Base-by-base conservation (phyloP, 1,284 basidiomycete genomes). In the Ustilago nuda region DNA sequence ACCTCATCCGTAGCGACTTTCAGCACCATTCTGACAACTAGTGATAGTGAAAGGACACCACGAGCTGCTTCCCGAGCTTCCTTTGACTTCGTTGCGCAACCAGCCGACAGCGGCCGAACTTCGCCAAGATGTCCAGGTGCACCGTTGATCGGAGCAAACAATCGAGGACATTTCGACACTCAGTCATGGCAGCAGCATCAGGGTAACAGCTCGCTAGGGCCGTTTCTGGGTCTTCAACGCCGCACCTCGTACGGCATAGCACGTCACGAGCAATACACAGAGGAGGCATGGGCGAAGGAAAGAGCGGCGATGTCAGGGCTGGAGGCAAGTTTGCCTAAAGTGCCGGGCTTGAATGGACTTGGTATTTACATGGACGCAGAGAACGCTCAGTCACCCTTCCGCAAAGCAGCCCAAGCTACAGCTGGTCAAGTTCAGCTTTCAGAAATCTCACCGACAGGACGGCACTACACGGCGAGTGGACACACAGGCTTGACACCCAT, bases 401-500 rank as follows among this genome's bases (percentile, higher is more conserved):
- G 70, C n/a, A 66, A 56, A 37, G 33, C 27, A 7, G 33, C 41
- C 4, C 15, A 12, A 8, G 37, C 17, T 13, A 50, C 33, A n/a
- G 48, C 50, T n/a, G 19, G n/a, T 13, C 23, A 36, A 5, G 35
- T n/a, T 5, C 53, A 37, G 30, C n/a, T 46, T 13, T 41, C 48
- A 45, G 43, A 12, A 5, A 50, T n/a, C 3, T 65, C 63, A 5
- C 60, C 66, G 6, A 32, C 35, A 3, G 27, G 43, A 8, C 19
- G 45, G 6, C 45, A 32, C 17, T 23, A 4, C 1, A 19, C 15
- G 0, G 1, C 45, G 1, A 50, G 4, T n/a, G 32, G 45, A 17
- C 69, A 72, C 50, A 76, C 74, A 19, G 74, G 69, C 8, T 32
- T 76, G 59, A 76, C 74, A 12, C 74, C 74, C 2, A 61, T 76